Evolutionary conservation across 2,329 filamentous ascomycete genomes (phyloP).

Genomic region (Calonectria leucothoes): DNA sequence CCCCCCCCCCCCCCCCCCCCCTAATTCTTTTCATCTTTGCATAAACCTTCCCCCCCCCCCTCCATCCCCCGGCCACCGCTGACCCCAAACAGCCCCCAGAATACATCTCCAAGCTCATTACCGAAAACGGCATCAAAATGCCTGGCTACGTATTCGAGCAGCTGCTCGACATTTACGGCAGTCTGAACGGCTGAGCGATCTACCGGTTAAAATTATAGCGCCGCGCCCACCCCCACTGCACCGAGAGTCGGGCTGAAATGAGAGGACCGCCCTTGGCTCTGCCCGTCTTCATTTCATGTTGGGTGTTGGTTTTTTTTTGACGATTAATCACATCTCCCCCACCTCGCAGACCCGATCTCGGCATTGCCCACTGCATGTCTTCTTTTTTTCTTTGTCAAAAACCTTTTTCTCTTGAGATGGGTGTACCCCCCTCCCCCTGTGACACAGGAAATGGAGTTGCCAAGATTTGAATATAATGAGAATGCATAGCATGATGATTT

Average conservation of each 20-base stretch:
- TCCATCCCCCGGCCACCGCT: not conserved
- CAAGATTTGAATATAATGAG: not conserved
- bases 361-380: not conserved
- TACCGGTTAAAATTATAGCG: slow-evolving; percentile 12
- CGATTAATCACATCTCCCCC: not conserved
- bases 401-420: not conserved
- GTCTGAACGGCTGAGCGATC: slow-evolving; percentile 49
- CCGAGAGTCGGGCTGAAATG: not conserved
- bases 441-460: not conserved
- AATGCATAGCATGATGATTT: not conserved
- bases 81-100: slow-evolving; percentile 66
- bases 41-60: too few species aligned
- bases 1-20: too few species aligned
- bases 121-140: slow-evolving; percentile 78
- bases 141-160: slow-evolving; percentile 78
- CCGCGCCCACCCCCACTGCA: slow-evolving; percentile 22
- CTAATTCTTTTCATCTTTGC: not conserved
- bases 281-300: not conserved
- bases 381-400: too few species aligned
- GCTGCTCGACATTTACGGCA: slow-evolving; percentile 72
- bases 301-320: not conserved
- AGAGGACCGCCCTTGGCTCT: not conserved
- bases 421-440: too few species aligned
- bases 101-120: slow-evolving; percentile 78
- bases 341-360: not conserved